phyloP scores from a whole-genome alignment of 192 early-diverging fungal genomes.

The Podila minutissima region DNA sequence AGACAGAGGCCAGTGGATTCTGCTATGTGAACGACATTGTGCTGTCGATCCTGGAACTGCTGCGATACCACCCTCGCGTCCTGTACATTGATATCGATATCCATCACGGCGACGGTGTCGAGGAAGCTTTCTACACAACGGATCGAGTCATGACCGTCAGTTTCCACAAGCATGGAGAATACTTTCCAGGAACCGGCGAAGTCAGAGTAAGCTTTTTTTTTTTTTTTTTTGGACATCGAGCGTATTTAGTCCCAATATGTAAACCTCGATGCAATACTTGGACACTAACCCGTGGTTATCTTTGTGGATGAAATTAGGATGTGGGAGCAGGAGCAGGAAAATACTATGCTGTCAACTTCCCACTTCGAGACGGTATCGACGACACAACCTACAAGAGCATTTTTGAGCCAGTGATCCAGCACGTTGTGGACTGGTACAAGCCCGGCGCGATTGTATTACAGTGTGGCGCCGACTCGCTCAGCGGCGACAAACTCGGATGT shows the following conservation, averaged over 20 bases:
- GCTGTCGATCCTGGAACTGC: slow-evolving; percentile 88
- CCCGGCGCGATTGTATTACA: slow-evolving; percentile 94
- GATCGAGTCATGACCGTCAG: slow-evolving; percentile 99
- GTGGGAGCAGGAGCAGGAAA: slow-evolving; percentile 91
- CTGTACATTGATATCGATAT: slow-evolving; percentile 99
- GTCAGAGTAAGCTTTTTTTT: slow-evolving; percentile 67
- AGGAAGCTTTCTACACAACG: slow-evolving; percentile 99
- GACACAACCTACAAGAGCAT: slow-evolving; percentile 91
- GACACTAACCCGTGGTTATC: too few species aligned
- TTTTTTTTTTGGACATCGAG: slow-evolving; percentile 1
- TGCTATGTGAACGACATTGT: slow-evolving; percentile 99
- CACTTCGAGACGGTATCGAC: slow-evolving; percentile 93
- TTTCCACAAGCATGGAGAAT: slow-evolving; percentile 99
- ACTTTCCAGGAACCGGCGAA: slow-evolving; percentile 98
- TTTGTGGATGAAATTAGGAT: slow-evolving; percentile 63
- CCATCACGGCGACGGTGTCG: slow-evolving; percentile 99
- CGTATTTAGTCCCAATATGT: neutral
- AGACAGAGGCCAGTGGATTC: slow-evolving; percentile 95
- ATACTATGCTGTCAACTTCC: slow-evolving; percentile 96
- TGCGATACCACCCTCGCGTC: slow-evolving; percentile 89
- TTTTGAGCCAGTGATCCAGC: slow-evolving; percentile 80
- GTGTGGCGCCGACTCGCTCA: slow-evolving; percentile 96
- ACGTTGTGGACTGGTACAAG: slow-evolving; percentile 94
- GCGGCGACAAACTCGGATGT: slow-evolving; percentile 90
- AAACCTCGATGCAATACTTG: slow-evolving; percentile 1